phyloP scores from a whole-genome alignment of 2,329 filamentous ascomycete genomes.

The Monosporascus sp. region DNA sequence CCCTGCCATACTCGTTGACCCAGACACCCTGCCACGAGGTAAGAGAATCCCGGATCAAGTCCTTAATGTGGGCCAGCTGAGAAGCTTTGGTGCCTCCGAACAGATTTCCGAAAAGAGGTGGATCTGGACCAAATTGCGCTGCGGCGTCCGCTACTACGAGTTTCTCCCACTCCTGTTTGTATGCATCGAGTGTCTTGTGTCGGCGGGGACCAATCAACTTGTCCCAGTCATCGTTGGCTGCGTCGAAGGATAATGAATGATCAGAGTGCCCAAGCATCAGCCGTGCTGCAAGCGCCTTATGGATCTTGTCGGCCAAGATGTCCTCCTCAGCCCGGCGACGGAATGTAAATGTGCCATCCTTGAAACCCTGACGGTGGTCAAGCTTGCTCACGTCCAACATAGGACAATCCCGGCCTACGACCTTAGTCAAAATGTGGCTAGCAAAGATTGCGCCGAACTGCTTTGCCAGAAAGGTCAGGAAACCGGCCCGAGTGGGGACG shows the following conservation, averaged over 20 bases:
- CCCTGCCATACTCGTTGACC: constrained; percentile 10
- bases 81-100: constrained; percentile 24
- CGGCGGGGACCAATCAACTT: constrained; percentile 17
- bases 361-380: neutral
- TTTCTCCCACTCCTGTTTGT: constrained; percentile 17
- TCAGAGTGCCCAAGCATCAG: constrained; percentile 7
- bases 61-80: constrained; percentile 22
- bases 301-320: constrained; percentile 11
- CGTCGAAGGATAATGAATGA: constrained; percentile 23
- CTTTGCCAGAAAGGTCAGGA: constrained; percentile 17
- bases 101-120: constrained; percentile 20
- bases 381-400: constrained; percentile 12
- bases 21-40: constrained; percentile 20
- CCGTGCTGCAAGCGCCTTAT: constrained; percentile 13
- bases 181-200: constrained; percentile 10
- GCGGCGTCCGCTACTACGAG: neutral
- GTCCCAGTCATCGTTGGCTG: constrained; percentile 19
- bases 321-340: constrained; percentile 8
- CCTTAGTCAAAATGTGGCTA: constrained; percentile 6
- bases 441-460: constrained; percentile 25
- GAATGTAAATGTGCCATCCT: constrained; percentile 11
- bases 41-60: constrained; percentile 22
- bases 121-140: neutral
- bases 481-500: constrained; percentile 1
- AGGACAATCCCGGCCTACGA: constrained; percentile 18